These are phyloP conservation scores for Trichaptum fuscoviolaceum DNA, from an alignment of 768 basidiomycete genomes.

Conservation along the genomic window DNA sequence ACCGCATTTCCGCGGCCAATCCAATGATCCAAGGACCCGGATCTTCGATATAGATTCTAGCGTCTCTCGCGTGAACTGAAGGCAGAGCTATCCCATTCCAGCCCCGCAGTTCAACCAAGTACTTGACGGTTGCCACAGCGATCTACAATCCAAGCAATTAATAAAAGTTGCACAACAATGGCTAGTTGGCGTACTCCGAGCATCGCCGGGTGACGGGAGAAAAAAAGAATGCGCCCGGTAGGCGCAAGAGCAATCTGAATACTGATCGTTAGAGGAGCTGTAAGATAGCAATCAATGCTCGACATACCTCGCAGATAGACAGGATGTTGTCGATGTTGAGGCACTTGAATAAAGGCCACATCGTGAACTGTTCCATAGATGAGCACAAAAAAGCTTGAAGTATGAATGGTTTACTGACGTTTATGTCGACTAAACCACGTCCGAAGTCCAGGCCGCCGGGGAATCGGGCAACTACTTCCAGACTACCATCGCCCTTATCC, in stretches of 20 bases:
- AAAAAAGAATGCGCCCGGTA: constrained; percentile 82
- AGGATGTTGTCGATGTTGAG: constrained; percentile 91
- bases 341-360: constrained; percentile 95
- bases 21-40: constrained; percentile 97
- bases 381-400: constrained; percentile 1
- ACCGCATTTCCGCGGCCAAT: constrained; percentile 78
- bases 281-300: constrained; percentile 3
- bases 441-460: constrained; percentile 94
- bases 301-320: constrained; percentile 78
- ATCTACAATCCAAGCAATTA: constrained; percentile 38
- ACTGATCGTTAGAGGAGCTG: background rate
- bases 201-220: constrained; percentile 87
- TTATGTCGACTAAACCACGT: constrained; percentile 84
- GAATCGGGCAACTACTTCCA: constrained; percentile 86
- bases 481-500: constrained; percentile 43
- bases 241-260: constrained; percentile 77
- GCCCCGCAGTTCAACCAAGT: constrained; percentile 86
- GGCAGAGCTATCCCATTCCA: constrained; percentile 88
- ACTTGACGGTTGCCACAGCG: constrained; percentile 86
- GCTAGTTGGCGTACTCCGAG: constrained; percentile 54
- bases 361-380: constrained; percentile 54
- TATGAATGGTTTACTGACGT: constrained; percentile 26
- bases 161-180: background rate
- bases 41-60: constrained; percentile 91
- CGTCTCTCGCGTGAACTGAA: constrained; percentile 82